Percentiles rank a stretch among this genome's conserved stretches.
These are phyloP conservation scores for Fusarium burgessii DNA, from an alignment of 2,329 filamentous ascomycete genomes.

Conservation along the genomic window DNA sequence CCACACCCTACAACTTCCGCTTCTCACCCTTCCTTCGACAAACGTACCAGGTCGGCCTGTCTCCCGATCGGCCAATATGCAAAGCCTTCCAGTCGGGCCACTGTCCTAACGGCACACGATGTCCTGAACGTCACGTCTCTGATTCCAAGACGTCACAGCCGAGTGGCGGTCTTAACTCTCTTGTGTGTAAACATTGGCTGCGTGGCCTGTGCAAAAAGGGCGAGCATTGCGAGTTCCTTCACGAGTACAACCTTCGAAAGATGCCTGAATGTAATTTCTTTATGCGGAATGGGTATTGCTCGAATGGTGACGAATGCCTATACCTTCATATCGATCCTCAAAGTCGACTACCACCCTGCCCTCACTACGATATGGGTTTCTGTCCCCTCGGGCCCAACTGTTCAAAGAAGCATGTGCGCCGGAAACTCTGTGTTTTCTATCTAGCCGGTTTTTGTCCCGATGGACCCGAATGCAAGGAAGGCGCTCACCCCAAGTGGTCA, in stretches of 20 bases:
- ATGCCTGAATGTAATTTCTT: conserved; percentile 99
- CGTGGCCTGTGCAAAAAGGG: conserved; percentile 98
- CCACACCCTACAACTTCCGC: conserved; percentile 75
- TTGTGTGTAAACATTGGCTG: conserved; percentile 99
- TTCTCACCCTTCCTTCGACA: conserved; percentile 88
- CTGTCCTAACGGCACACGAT: conserved; percentile 86
- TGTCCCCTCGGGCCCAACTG: conserved; percentile 91
- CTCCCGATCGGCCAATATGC: conserved; percentile 83
- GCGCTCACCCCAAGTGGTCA: conserved; percentile 86
- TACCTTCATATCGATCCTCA: conserved; percentile 91
- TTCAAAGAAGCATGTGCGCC: conserved; percentile 87
- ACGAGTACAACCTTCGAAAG: conserved; percentile 97
- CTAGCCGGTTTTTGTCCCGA: conserved; percentile 95
- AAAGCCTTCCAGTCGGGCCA: conserved; percentile 87
- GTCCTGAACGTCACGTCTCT: conserved; percentile 82
- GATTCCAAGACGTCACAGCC: conserved; percentile 53
- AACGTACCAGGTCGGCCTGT: conserved; percentile 86
- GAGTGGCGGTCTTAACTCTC: conserved; percentile 75
- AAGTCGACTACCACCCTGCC: conserved; percentile 82
- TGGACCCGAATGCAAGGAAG: conserved; percentile 77
- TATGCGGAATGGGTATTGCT: conserved; percentile 91
- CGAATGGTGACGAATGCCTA: conserved; percentile 95
- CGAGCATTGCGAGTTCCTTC: conserved; percentile 94
- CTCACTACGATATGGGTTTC: conserved; percentile 94
- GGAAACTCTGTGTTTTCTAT: conserved; percentile 85